Percentiles rank a stretch among this genome's conserved stretches.
Conservation (phyloP, 2,329 filamentous ascomycete species). For the Pezicula neosporulosa region DNA sequence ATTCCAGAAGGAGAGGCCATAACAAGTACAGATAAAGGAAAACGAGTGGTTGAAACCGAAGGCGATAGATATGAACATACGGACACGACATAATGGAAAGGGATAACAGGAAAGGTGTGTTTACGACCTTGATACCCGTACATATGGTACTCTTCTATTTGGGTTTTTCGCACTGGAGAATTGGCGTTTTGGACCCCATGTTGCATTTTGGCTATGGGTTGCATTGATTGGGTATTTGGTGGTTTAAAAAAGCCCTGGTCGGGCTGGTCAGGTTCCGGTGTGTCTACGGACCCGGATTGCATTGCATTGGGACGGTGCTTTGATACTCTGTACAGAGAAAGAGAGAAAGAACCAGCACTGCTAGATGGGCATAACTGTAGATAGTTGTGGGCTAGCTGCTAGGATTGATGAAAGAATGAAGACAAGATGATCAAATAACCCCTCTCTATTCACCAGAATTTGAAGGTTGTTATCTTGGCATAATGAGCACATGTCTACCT, state of each 20-base stretch:
- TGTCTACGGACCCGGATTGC: constrained; percentile 20
- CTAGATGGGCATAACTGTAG: no score
- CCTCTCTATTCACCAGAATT: no score
- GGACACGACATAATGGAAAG: not conserved
- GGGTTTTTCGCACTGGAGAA: constrained; percentile 7
- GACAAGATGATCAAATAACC: no score
- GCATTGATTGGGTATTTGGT: constrained; percentile 4
- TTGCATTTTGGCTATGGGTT: not conserved
- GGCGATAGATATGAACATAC: not conserved
- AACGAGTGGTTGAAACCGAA: not conserved
- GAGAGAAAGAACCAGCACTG: no score
- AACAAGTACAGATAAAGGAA: not conserved
- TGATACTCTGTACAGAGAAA: no score
- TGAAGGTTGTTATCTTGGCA: no score
- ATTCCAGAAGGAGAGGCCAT: not conserved
- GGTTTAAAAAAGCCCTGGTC: not conserved
- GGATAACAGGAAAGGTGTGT: not conserved
- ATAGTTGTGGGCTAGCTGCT: no score
- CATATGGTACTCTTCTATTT: not conserved
- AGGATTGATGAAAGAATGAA: no score
- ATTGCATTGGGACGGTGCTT: constrained; percentile 8
- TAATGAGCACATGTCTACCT: no score
- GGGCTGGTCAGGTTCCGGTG: constrained; percentile 9
- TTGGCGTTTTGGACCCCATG: not conserved
- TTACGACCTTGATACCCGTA: not conserved